Evolutionary conservation across 331 rosid genomes (phyloP).

Genomic region (Malus hybrid): DNA sequence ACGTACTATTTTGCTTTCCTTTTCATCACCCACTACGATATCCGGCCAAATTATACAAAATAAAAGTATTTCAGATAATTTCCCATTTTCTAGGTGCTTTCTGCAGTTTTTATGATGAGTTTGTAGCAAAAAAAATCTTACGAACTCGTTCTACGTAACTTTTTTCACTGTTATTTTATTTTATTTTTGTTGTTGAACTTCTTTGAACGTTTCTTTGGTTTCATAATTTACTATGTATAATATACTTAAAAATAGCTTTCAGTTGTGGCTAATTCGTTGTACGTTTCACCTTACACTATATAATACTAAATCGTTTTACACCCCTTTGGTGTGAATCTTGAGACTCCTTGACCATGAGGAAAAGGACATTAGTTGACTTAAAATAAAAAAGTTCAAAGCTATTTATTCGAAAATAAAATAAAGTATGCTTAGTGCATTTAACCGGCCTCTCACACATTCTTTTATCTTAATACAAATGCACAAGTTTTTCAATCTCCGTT

Average conservation of each 20-base stretch:
- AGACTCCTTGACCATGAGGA: not conserved
- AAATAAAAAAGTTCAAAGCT: no score
- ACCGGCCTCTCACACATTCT: no score
- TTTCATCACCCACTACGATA: not conserved
- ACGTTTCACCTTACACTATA: not conserved
- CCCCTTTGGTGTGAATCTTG: slow-evolving; percentile 24
- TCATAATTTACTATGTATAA: not conserved
- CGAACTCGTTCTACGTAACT: not conserved
- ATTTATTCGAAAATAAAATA: no score
- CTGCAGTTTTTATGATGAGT: not conserved
- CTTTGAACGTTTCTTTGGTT: not conserved
- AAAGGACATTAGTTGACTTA: no score
- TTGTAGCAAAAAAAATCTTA: not conserved
- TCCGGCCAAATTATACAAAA: not conserved
- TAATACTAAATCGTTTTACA: not conserved
- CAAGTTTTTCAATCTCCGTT: no score
- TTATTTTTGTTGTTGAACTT: slow-evolving; percentile 5
- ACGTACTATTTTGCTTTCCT: not conserved
- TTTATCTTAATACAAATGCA: no score
- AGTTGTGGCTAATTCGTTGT: not conserved
- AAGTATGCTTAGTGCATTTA: no score
- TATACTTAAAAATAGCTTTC: not conserved
- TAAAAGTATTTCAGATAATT: not conserved
- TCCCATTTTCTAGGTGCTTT: not conserved
- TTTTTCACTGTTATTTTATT: not conserved